Evolutionary conservation across 164 flowering plant genomes (phyloP).

Genomic region (Vitis amurensis): DNA sequence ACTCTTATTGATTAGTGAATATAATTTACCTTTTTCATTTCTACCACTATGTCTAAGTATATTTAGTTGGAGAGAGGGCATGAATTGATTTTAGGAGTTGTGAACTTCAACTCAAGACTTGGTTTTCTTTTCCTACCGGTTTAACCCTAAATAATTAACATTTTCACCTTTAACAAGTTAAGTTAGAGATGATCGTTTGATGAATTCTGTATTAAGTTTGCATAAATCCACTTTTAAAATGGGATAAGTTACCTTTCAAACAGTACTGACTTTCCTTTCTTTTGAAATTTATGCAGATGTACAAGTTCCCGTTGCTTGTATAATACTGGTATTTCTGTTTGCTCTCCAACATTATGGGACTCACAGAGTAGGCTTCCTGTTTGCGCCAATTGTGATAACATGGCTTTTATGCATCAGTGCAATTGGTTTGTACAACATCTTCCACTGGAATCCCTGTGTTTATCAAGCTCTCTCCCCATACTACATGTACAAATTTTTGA

Average conservation of each 20-base stretch:
- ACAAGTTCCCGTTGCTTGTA: slow-evolving; percentile 73
- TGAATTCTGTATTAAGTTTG: too few relatives aligned
- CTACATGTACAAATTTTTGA: slow-evolving; percentile 73
- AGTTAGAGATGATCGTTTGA: too few relatives aligned
- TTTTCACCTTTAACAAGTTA: too few relatives aligned
- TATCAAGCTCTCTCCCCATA: slow-evolving; percentile 73
- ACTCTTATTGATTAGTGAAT: too few relatives aligned
- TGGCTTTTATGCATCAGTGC: slow-evolving; percentile 86
- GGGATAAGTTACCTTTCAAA: background rate
- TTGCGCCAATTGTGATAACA: slow-evolving; percentile 74
- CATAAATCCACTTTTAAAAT: too few relatives aligned
- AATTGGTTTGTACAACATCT: slow-evolving; percentile 76
- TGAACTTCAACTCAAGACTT: too few relatives aligned
- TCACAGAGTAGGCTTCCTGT: slow-evolving; percentile 73
- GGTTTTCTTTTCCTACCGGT: too few relatives aligned
- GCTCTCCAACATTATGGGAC: slow-evolving; percentile 87
- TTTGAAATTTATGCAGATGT: slow-evolving; percentile 53
- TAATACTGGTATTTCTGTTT: slow-evolving; percentile 68
- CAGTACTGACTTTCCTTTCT: slow-evolving; percentile 4
- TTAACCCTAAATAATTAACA: too few relatives aligned
- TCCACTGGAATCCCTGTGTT: slow-evolving; percentile 70
- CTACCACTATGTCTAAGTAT: too few relatives aligned
- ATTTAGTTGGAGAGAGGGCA: too few relatives aligned
- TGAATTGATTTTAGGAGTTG: too few relatives aligned
- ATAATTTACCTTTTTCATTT: too few relatives aligned